Base-by-base conservation (phyloP, 139 green algal species). In the Astrephomene gubernaculifera region DNA sequence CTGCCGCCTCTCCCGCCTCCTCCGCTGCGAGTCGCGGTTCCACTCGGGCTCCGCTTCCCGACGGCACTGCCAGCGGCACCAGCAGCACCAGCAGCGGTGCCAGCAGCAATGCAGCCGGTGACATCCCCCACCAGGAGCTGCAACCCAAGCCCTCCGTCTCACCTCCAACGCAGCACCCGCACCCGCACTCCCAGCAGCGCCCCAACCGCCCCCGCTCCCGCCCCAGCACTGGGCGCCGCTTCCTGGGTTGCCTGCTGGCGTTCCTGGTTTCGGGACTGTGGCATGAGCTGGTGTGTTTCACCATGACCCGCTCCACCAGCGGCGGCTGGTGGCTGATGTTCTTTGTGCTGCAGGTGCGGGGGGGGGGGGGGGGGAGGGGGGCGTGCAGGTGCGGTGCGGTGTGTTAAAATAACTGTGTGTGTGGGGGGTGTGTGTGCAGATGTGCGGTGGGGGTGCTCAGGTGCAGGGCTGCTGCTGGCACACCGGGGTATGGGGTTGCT, bases 211-310 rank as follows among this genome's bases (percentile, higher is more conserved):
- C 25, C 67, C 5, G 33, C 67, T 52, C 14, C 35, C 36, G 33
- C 67, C 45, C 25, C 67, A 22, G 67, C 8, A 41, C 3, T 36
- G 25, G 31, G 0, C 69, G 45, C 22, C 70, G 69, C n/a, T 69
- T 82, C 22, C 39, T 89, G 29, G 90, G 25, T 21, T 29, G 82
- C 10, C 44, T 60, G 24, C 33, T 74, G 25, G 65, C 81, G 2
- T 93, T 93, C 36, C 7, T 85, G 6, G 57, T 78, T 24, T 81
- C 39, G 57, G 90, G 90, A 2, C 43, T 93, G 39, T 87, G 91
- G 45, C 90, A 93, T 72, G 90, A 93, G 82, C 35, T 92, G 39
- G 84, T 92, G 38, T 87, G 29, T 36, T 82, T 27, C 54, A 70
- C 44, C 78, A 68, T 81, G 53, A 67, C 61, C 27, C 35, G 81